Conservation (phyloP, 2,329 filamentous ascomycete species). For the Cytospora leucostoma region DNA sequence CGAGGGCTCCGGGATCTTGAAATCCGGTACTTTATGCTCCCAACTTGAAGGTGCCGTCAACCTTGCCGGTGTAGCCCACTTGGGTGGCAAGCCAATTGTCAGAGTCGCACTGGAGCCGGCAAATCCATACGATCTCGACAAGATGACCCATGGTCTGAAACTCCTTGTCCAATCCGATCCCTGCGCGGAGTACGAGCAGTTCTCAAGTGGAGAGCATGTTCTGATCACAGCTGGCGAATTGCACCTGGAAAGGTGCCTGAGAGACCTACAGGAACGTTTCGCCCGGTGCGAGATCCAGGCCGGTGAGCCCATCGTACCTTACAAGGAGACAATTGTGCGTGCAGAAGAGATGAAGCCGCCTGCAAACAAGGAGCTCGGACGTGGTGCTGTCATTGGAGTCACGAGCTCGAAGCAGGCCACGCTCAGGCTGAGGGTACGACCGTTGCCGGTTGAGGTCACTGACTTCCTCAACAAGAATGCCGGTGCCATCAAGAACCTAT, state of each 20-base stretch:
- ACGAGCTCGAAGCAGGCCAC: conserved; percentile 87
- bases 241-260: conserved; percentile 90
- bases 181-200: conserved; percentile 92
- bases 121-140: conserved; percentile 86
- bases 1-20: conserved; percentile 83
- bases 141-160: conserved; percentile 87
- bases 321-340: conserved; percentile 86
- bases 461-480: conserved; percentile 83
- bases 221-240: conserved; percentile 91
- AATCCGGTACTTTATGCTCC: conserved; percentile 91
- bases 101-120: conserved; percentile 92
- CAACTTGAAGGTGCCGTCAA: conserved; percentile 85
- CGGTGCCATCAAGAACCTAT: conserved; percentile 75
- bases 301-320: conserved; percentile 92
- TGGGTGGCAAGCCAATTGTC: conserved; percentile 86
- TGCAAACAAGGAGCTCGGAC: conserved; percentile 79
- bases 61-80: conserved; percentile 76
- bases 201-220: conserved; percentile 92
- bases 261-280: conserved; percentile 89
- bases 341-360: conserved; percentile 91
- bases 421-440: conserved; percentile 73
- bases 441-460: conserved; percentile 75
- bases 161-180: conserved; percentile 93
- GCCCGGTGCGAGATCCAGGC: conserved; percentile 93
- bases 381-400: conserved; percentile 73